These are phyloP conservation scores for Mycena kentingensis DNA, from an alignment of 768 basidiomycete genomes.

Conservation along the genomic window DNA sequence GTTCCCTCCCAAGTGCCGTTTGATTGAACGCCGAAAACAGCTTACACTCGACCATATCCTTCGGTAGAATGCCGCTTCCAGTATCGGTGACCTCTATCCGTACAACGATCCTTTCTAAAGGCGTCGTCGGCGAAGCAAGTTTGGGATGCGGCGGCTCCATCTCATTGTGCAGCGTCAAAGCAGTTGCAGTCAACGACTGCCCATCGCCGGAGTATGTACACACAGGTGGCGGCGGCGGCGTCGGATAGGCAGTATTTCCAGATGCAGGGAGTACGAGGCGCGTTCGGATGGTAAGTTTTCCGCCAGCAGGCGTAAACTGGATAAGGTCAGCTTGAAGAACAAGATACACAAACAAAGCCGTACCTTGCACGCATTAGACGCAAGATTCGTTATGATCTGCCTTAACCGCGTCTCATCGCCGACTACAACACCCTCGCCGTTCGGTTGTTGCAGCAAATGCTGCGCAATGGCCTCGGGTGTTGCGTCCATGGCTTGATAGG, in stretches of 20 bases:
- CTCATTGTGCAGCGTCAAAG: slow-evolving; percentile 17
- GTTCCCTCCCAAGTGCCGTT: slow-evolving; percentile 54
- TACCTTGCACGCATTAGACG: slow-evolving; percentile 41
- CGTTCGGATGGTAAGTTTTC: slow-evolving; percentile 58
- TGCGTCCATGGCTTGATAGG: slow-evolving; percentile 47
- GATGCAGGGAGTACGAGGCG: slow-evolving; percentile 41
- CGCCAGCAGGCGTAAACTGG: slow-evolving; percentile 59
- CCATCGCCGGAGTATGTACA: neutral
- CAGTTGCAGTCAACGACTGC: slow-evolving; percentile 5
- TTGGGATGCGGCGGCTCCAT: slow-evolving; percentile 18
- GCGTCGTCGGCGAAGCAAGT: slow-evolving; percentile 18
- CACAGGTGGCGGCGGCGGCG: neutral
- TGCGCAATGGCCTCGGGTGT: slow-evolving; percentile 32
- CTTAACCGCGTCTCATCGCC: slow-evolving; percentile 71
- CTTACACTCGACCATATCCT: slow-evolving; percentile 61
- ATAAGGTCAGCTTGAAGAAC: too few species aligned
- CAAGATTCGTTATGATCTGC: slow-evolving; percentile 70
- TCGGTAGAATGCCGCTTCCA: slow-evolving; percentile 58
- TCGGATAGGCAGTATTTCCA: neutral
- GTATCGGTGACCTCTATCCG: slow-evolving; percentile 71
- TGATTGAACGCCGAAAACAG: slow-evolving; percentile 64
- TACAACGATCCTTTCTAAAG: slow-evolving; percentile 56
- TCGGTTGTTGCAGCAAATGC: slow-evolving; percentile 33
- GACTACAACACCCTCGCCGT: slow-evolving; percentile 49
- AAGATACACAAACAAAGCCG: neutral